Evolutionary conservation across 331 rosid genomes (phyloP), one percentile per base, ranked within the genome.

Genomic region (Telfairia occidentalis): DNA sequence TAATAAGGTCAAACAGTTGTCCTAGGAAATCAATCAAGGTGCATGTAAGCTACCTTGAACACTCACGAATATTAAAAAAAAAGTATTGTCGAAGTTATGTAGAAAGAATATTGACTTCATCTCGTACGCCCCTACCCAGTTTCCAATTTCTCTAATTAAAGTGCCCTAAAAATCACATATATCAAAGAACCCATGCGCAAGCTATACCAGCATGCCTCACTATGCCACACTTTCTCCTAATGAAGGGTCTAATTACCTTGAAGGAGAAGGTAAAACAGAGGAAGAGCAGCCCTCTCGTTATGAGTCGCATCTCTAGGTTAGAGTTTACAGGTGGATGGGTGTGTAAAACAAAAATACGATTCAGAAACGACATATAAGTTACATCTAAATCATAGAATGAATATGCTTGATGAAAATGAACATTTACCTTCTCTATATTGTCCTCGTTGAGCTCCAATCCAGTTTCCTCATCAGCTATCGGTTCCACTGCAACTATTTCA

Each of bases 401-500:
- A 13, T 29, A 58, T 9, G 19, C 7, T 0, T 13, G 65, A 58
- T 26, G 65, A 58, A 35, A 65, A 46, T 24, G 75, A 29, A 34
- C 24, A 32, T 7, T 43, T 59, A 91, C 97, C 89, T 81, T 91
- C 81, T 94, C 97, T 3, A 94, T 89, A 76, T 88, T 91, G 15
- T 94, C 96, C 34, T 83, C 92, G 0, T 84, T 90, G 34, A 95
- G 84, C 83, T 90, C 96, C 79, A 95, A 89, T 52, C 97, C 98
- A 5, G 96, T 87, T 80, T 95, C 96, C 71, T 78, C 84, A 71
- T 95, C 97, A 11, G 96, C 64, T 70, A 91, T 18, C 3, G 96
- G 92, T 84, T 95, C 98, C 57, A 95, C 92, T 19, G 96, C 98
- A 30, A 91, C 96, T 53, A 95, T 83, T 83, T 90, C 97, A 37